Evolutionary conservation across 805 yeast genomes (phyloP), one percentile per base, ranked within the genome.

Genomic region (Metschnikowia cubensis): DNA sequence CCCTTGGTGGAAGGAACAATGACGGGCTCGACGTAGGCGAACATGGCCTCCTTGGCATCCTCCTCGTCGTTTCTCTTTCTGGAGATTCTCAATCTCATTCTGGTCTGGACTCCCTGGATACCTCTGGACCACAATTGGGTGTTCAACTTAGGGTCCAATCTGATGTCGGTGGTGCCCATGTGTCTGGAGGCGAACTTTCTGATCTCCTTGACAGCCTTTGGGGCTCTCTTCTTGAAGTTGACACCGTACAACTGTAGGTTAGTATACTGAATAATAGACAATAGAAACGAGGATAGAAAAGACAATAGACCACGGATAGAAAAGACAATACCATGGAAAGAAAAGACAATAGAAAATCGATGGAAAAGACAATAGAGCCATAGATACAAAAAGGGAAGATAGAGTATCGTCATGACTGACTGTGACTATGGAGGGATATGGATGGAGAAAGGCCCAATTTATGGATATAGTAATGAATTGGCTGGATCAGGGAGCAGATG

Each of bases 21-120:
- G 74, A 94, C 96, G 71, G 95, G 92, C 84, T 94, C 98, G 71
- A 94, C 99, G 79, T 82, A 91, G 65, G 98, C 90, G 84, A 89
- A 94, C 77, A 94, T 85, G 77, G 91, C 89, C 82, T 89, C 91
- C 85, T 86, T 87, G 71, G 99, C 97, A 75, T 89, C 92, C 84
- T 94, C 99, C 83, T 94, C 99, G 79, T 94, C 97, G 84, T 94
- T 94, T 84, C 98, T 89, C 91, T 87, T 94, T 86, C 96, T 87
- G 60, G 98, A 90, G 81, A 94, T 91, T 83, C 97, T 91, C 76
- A 94, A 84, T 84, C 99, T 91, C 79, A 94, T 75, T 85, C 97
- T 91, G 89, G 80, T 82, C 76, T 96, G 96, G 71, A 89, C 96
- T 83, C 97, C 97, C 84, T 91, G 90, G 81, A 94, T 85, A 84